phyloP scores from a whole-genome alignment of 192 early-diverging fungal species.

The Phycomyces nitens region DNA sequence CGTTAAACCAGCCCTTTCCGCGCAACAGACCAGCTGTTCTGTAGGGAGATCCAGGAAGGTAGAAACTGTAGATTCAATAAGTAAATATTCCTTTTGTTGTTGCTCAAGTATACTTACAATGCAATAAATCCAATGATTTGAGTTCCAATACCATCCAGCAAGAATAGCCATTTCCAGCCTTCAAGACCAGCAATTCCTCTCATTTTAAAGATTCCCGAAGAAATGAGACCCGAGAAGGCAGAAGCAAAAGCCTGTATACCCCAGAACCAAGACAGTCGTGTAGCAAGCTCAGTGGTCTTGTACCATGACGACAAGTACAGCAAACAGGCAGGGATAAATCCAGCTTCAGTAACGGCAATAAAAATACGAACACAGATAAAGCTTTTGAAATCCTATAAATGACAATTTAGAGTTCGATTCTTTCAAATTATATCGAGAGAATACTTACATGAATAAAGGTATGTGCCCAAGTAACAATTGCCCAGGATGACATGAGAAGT shows the following conservation, averaged over 20 bases:
- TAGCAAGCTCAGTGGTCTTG: constrained; percentile 45
- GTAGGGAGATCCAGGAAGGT: constrained; percentile 49
- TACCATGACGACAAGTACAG: constrained; percentile 52
- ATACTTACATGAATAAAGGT: constrained; percentile 6
- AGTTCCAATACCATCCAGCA: constrained; percentile 54
- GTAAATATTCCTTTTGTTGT: too few species aligned
- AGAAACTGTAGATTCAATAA: constrained; percentile 28
- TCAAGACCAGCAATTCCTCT: constrained; percentile 47
- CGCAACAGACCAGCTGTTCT: constrained; percentile 20
- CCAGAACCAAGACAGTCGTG: constrained; percentile 51
- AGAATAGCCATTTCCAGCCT: constrained; percentile 69
- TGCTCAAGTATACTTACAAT: not conserved
- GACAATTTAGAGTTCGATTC: not conserved
- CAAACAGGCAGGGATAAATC: constrained; percentile 35
- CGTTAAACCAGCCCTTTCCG: constrained; percentile 43
- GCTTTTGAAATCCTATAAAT: constrained; percentile 25
- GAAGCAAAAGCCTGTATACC: constrained; percentile 47
- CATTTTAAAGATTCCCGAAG: constrained; percentile 55
- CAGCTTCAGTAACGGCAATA: constrained; percentile 53
- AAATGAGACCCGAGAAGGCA: constrained; percentile 50
- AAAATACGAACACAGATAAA: constrained; percentile 49
- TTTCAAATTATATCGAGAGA: not conserved
- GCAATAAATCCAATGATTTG: constrained; percentile 23
- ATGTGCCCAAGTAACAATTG: constrained; percentile 24
- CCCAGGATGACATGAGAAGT: constrained; percentile 33